Evolutionary conservation across 768 basidiomycete species (phyloP), one percentile per base, ranked within the genome.

Genomic region (Thelephora aurantiotincta): DNA sequence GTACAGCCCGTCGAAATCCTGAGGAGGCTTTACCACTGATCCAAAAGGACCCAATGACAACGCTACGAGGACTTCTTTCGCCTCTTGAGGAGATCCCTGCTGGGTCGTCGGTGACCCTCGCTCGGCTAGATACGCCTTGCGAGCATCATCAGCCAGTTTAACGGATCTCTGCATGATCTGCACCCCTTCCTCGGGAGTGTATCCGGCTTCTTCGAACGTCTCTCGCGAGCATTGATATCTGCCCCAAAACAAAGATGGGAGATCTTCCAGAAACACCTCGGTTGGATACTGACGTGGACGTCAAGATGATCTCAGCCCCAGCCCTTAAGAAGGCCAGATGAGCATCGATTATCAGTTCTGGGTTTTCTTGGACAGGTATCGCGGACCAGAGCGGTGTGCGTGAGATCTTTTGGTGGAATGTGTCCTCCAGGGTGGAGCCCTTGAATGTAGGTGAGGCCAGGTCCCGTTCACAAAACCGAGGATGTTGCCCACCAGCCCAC

Each of bases 41-140:
- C 86, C 85, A 55, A 74, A 87, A 0, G 83, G 78, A 14, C 87
- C 86, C 23, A 88, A 62, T 5, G 82, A 86, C 4, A 91, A 68
- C 2, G 75, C 80, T 33, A 89, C 70, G 22, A 63, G 68, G 52
- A 72, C 57, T 43, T 61, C 60, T 38, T 36, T 34, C 44, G 45
- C 35, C 35, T 22, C 19, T 33, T 11, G 11, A 22, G 44, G 6
- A n/a, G n/a, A n/a, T n/a, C n/a, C n/a, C n/a, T n/a, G n/a, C n/a
- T n/a, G n/a, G n/a, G 42, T 16, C n/a, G 3, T 6, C n/a, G 43
- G 20, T 19, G 38, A 20, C 11, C 19, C 20, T 22, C 51, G 44
- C 13, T 52, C 18, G 13, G 59, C 48, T 45, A 61, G 48, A 51
- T 64, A 76, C 2, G 58, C 52, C 3, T 48, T 42, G 36, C 66